Evolutionary conservation across 768 basidiomycete genomes (phyloP).

Genomic region (Pholiota molesta): DNA sequence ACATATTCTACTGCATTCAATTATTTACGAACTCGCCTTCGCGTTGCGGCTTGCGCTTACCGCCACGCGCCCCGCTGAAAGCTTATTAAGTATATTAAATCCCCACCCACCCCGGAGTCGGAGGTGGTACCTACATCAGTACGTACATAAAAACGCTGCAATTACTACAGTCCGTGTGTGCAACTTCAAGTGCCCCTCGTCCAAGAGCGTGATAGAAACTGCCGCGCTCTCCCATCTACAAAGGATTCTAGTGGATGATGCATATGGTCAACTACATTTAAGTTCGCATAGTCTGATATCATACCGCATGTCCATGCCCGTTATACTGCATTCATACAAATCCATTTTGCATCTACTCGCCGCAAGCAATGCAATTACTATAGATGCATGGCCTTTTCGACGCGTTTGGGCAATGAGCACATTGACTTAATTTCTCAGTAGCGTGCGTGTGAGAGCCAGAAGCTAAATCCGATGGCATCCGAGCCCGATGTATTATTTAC

Average conservation of each 20-base stretch:
- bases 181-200: background rate
- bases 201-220: background rate
- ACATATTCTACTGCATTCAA: too few species aligned
- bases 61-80: too few species aligned
- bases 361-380: background rate
- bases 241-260: background rate
- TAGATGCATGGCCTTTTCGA: background rate
- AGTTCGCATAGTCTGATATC: background rate
- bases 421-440: background rate
- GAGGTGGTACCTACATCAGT: too few species aligned
- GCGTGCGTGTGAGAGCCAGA: background rate
- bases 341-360: background rate
- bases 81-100: too few species aligned
- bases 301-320: background rate
- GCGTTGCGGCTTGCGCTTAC: too few species aligned
- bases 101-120: too few species aligned
- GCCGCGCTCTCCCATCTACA: background rate
- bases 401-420: background rate
- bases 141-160: too few species aligned
- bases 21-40: too few species aligned
- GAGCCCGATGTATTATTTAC: background rate
- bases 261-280: too few species aligned
- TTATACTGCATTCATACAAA: background rate
- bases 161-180: background rate
- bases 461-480: too few species aligned